Percentiles rank a stretch among this genome's conserved stretches.
Evolutionary conservation across 2,329 filamentous ascomycete species (phyloP).

Genomic region (Scortechinia acanthostroma): DNA sequence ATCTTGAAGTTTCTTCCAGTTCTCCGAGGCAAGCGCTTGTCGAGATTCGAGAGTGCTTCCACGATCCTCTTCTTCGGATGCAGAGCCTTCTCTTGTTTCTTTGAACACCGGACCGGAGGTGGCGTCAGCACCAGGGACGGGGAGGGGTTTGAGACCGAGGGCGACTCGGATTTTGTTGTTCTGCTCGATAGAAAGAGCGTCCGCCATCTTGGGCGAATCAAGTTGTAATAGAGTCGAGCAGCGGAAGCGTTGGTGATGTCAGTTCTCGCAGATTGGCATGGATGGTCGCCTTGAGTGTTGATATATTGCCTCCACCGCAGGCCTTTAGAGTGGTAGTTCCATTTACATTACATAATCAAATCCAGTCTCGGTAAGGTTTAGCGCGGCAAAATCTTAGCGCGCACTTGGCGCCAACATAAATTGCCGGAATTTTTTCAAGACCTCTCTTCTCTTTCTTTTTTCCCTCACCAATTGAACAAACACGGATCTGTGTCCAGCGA

Average conservation of each 20-base stretch:
- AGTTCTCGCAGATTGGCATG: neutral
- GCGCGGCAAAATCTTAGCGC: neutral
- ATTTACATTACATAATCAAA: neutral
- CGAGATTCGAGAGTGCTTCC: slow-evolving; percentile 79
- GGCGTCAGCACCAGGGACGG: slow-evolving; percentile 60
- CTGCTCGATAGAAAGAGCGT: slow-evolving; percentile 77
- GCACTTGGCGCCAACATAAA: slow-evolving; percentile 6
- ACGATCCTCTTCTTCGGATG: slow-evolving; percentile 57
- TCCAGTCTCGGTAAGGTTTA: neutral
- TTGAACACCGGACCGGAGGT: slow-evolving; percentile 25
- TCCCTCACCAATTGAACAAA: slow-evolving; percentile 15
- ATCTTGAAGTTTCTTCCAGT: slow-evolving; percentile 58
- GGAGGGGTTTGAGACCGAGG: slow-evolving; percentile 82
- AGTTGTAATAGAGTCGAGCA: neutral
- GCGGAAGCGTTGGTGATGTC: neutral
- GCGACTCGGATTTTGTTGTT: slow-evolving; percentile 85
- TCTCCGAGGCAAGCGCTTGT: slow-evolving; percentile 66
- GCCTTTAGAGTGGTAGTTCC: neutral
- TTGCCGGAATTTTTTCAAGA: slow-evolving; percentile 27
- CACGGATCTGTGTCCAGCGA: slow-evolving; percentile 80
- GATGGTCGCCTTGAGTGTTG: neutral
- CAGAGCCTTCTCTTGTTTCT: slow-evolving; percentile 26
- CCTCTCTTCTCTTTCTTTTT: slow-evolving; percentile 20
- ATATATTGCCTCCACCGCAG: neutral
- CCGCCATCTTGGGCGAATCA: slow-evolving; percentile 33